Conservation (phyloP, 805 yeast species). For the Jamesozyma spencerorum region DNA sequence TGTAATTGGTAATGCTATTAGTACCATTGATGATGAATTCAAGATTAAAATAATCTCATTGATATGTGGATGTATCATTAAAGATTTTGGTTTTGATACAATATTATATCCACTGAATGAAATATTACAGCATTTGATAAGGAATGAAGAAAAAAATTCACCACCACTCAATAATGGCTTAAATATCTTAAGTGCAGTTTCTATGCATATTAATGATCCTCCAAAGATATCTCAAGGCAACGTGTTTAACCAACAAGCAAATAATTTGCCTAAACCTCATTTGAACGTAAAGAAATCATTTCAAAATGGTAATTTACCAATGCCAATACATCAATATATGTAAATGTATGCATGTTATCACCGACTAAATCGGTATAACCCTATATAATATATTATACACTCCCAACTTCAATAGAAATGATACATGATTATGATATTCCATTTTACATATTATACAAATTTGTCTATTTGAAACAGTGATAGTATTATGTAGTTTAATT, state of each 20-base stretch:
- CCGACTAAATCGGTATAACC: too few species aligned
- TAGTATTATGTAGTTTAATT: slow-evolving; percentile 1
- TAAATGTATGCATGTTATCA: slow-evolving; percentile 2
- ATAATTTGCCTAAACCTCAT: slow-evolving; percentile 7
- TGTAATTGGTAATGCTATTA: not conserved
- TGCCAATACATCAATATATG: slow-evolving; percentile 26
- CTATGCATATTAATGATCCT: slow-evolving; percentile 15
- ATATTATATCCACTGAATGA: slow-evolving; percentile 60
- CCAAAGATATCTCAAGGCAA: not conserved
- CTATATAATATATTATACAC: not conserved
- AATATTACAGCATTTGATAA: slow-evolving; percentile 27
- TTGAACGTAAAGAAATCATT: slow-evolving; percentile 14
- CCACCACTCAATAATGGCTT: slow-evolving; percentile 15
- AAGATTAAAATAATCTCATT: slow-evolving; percentile 2
- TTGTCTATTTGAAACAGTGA: too few species aligned
- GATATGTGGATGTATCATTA: slow-evolving; percentile 56
- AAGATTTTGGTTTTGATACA: slow-evolving; percentile 72
- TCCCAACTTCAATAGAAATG: too few species aligned
- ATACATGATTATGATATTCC: too few species aligned
- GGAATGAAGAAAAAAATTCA: not conserved
- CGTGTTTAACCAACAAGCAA: not conserved
- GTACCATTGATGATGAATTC: not conserved
- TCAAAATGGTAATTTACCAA: slow-evolving; percentile 23
- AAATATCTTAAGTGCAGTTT: slow-evolving; percentile 25
- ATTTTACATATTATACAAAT: too few species aligned